Conservation (phyloP, 257 asterid genomes). For the Penstemon barbatus region DNA sequence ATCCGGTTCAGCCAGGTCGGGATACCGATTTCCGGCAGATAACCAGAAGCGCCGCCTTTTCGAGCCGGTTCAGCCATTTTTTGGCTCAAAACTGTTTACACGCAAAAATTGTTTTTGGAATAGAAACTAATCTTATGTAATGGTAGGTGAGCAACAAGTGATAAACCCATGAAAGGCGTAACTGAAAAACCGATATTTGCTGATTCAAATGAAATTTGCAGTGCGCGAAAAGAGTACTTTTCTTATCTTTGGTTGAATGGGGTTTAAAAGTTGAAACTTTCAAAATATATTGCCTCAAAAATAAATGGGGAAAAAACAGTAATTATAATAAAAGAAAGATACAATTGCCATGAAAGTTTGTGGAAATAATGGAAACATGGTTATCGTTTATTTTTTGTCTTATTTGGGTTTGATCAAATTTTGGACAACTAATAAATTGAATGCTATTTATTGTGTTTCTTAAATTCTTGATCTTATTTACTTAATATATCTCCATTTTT, state of each 20-base stretch:
- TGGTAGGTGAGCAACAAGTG: not conserved
- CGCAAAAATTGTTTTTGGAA: conserved; percentile 9
- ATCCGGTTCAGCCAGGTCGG: conserved; percentile 94
- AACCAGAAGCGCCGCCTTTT: conserved; percentile 41
- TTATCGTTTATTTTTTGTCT: too few relatives aligned
- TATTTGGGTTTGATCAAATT: too few relatives aligned
- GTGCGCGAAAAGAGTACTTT: conserved; percentile 32
- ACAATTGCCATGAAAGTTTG: too few relatives aligned
- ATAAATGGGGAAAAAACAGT: too few relatives aligned
- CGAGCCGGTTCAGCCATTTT: conserved; percentile 63
- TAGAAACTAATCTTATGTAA: not conserved
- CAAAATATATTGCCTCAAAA: not conserved
- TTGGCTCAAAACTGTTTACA: conserved; percentile 11
- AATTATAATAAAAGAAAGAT: too few relatives aligned
- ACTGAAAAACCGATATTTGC: conserved; percentile 20
- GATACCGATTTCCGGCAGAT: conserved; percentile 53
- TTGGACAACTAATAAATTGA: too few relatives aligned
- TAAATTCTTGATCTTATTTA: too few relatives aligned
- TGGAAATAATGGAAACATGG: too few relatives aligned
- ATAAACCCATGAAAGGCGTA: conserved; percentile 19
- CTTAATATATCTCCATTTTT: too few relatives aligned
- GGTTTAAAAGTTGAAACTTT: not conserved
- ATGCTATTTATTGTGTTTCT: too few relatives aligned
- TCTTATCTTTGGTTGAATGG: not conserved
- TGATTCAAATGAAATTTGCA: conserved; percentile 26